Conservation (phyloP, 2,329 filamentous ascomycete species). For the Aspergillus fumigatiaffinis region DNA sequence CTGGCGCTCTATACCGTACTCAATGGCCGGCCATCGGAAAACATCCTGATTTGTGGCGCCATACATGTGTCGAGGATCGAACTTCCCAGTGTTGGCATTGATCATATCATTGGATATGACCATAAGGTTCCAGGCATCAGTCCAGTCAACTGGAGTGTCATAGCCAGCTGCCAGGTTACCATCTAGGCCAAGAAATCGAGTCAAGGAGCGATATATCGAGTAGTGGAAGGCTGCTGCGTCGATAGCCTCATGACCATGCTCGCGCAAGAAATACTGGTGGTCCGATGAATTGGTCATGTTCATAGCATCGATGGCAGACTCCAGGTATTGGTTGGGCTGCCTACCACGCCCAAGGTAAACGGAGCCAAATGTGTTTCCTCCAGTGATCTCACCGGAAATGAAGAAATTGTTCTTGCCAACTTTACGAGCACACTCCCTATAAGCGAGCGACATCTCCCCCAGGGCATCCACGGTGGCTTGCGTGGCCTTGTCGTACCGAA, state of each 20-base stretch:
- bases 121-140: conserved; percentile 54
- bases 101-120: conserved; percentile 57
- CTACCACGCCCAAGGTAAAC: conserved; percentile 61
- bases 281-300: conserved; percentile 43
- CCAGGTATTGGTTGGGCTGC: conserved; percentile 51
- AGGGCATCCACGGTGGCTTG: conserved; percentile 61
- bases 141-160: conserved; percentile 54
- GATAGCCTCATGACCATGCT: conserved; percentile 50
- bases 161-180: conserved; percentile 53
- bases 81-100: conserved; percentile 57
- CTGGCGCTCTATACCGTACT: conserved; percentile 55
- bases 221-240: conserved; percentile 63
- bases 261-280: conserved; percentile 50
- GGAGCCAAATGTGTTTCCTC: conserved; percentile 57
- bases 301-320: conserved; percentile 48
- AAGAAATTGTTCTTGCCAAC: conserved; percentile 62
- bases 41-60: conserved; percentile 64
- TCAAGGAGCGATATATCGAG: conserved; percentile 60
- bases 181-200: conserved; percentile 58
- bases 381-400: conserved; percentile 61
- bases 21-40: conserved; percentile 59
- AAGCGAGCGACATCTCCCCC: conserved; percentile 54
- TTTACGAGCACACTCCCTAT: conserved; percentile 55
- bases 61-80: conserved; percentile 63
- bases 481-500: conserved; percentile 64